Conservation (phyloP, 768 basidiomycete genomes). For the Hebeloma cylindrosporum region DNA sequence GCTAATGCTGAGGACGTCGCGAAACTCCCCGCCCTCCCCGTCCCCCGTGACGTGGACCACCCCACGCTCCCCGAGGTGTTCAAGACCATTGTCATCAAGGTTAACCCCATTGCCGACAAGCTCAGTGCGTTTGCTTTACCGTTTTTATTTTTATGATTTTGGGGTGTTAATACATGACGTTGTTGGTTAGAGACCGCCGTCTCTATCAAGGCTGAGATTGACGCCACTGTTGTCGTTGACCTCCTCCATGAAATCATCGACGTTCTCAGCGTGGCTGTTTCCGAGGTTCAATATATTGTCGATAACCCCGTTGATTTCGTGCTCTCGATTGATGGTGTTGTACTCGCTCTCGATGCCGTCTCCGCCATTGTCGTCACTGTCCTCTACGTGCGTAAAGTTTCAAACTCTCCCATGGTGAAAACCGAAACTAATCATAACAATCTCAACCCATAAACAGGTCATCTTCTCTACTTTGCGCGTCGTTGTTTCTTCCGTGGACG, state of each 20-base stretch:
- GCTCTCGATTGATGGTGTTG: slow-evolving; percentile 9
- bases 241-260: slow-evolving; percentile 17
- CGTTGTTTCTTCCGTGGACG: slow-evolving; percentile 11
- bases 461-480: slow-evolving; percentile 17
- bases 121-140: slow-evolving; percentile 15
- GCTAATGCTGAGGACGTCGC: neutral
- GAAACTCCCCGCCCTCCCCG: neutral
- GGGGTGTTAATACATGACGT: neutral
- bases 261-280: slow-evolving; percentile 15
- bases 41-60: neutral
- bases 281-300: slow-evolving; percentile 17
- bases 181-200: slow-evolving; percentile 10
- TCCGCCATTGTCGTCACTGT: slow-evolving; percentile 19
- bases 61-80: slow-evolving; percentile 14
- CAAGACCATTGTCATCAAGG: slow-evolving; percentile 4
- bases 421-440: neutral
- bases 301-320: slow-evolving; percentile 14
- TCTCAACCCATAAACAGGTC: slow-evolving; percentile 13
- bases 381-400: slow-evolving; percentile 17
- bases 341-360: slow-evolving; percentile 14
- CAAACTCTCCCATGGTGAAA: neutral
- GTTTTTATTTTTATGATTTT: neutral
- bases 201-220: slow-evolving; percentile 16
- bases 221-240: slow-evolving; percentile 15
- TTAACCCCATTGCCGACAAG: slow-evolving; percentile 15